These are phyloP conservation scores for Neoarthrinium moseri DNA, from an alignment of 2,329 filamentous ascomycete species.

Conservation along the genomic window DNA sequence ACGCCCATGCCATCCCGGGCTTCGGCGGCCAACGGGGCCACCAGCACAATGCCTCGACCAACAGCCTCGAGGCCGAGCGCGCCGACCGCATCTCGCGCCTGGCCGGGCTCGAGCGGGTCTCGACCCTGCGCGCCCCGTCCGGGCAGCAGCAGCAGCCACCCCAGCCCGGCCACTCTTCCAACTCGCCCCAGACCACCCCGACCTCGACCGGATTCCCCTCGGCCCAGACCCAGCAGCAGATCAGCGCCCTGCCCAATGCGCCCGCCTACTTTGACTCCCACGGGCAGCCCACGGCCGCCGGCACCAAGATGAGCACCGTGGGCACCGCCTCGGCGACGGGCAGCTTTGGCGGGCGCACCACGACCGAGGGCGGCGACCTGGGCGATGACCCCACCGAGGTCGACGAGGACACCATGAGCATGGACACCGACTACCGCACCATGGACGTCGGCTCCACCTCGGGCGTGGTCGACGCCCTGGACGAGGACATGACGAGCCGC, in stretches of 20 bases:
- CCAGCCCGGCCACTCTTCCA: conserved; percentile 33
- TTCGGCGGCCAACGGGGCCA: conserved; percentile 54
- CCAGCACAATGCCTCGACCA: conserved; percentile 60
- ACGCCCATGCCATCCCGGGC: conserved; percentile 60
- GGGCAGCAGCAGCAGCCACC: no score
- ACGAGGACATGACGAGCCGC: conserved; percentile 40
- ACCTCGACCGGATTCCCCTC: conserved; percentile 46
- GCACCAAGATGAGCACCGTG: conserved; percentile 87
- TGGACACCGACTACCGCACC: conserved; percentile 56
- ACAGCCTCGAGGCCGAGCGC: conserved; percentile 84
- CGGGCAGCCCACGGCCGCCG: conserved; percentile 63
- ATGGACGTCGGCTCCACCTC: conserved; percentile 53
- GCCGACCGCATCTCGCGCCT: conserved; percentile 94
- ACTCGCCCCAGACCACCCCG: conserved; percentile 49
- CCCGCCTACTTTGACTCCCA: conserved; percentile 80
- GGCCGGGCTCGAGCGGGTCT: conserved; percentile 84
- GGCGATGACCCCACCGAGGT: conserved; percentile 61
- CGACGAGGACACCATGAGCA: conserved; percentile 67
- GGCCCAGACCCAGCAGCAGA: conserved; percentile 31
- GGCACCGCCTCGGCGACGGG: conserved; percentile 87
- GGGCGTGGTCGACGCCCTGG: conserved; percentile 27
- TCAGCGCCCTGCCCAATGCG: conserved; percentile 31
- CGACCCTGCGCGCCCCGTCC: conserved; percentile 63
- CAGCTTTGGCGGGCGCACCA: conserved; percentile 63
- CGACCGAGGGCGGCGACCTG: conserved; percentile 49